A percentile compares a stretch with the other conserved stretches of the same genome.
Evolutionary conservation across 306 rosid species (phyloP).

Genomic region (Vigna angularis): DNA sequence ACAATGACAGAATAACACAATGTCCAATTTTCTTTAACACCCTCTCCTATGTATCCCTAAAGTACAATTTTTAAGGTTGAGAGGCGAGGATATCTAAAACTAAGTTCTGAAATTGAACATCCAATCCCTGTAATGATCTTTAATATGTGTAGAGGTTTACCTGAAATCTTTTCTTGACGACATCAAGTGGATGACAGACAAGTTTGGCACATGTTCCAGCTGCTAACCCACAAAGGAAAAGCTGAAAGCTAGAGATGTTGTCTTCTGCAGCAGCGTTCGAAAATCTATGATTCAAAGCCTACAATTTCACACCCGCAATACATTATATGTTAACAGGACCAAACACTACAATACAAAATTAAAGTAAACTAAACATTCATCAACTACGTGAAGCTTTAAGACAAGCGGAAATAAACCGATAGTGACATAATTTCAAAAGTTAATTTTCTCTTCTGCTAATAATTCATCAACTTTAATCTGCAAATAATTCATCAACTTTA

Average conservation of each 20-base stretch:
- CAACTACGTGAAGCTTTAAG: slow-evolving; percentile 26
- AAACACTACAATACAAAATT: slow-evolving; percentile 19
- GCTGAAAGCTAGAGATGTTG: slow-evolving; percentile 78
- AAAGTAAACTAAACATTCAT: slow-evolving; percentile 32
- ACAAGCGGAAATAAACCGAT: not conserved
- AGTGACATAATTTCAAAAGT: slow-evolving; percentile 3
- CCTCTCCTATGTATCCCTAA: not conserved
- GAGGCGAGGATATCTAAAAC: not conserved
- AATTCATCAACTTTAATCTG: slow-evolving; percentile 15
- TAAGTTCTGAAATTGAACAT: not conserved
- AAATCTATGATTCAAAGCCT: slow-evolving; percentile 69
- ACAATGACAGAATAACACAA: not conserved
- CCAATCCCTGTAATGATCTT: slow-evolving; percentile 6
- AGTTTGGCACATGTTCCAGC: slow-evolving; percentile 97
- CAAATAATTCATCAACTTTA: slow-evolving; percentile 6
- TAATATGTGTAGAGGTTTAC: slow-evolving; percentile 45
- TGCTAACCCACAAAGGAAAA: slow-evolving; percentile 84
- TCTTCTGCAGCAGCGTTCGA: slow-evolving; percentile 47
- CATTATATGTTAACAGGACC: not conserved
- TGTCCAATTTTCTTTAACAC: slow-evolving; percentile 26
- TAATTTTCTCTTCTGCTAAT: not conserved
- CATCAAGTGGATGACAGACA: slow-evolving; percentile 98
- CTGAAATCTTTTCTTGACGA: slow-evolving; percentile 98
- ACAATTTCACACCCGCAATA: slow-evolving; percentile 40
- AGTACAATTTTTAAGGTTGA: not conserved